These are phyloP conservation scores for Wickerhamomyces xylosicus DNA, from an alignment of 805 yeast species.

Conservation along the genomic window DNA sequence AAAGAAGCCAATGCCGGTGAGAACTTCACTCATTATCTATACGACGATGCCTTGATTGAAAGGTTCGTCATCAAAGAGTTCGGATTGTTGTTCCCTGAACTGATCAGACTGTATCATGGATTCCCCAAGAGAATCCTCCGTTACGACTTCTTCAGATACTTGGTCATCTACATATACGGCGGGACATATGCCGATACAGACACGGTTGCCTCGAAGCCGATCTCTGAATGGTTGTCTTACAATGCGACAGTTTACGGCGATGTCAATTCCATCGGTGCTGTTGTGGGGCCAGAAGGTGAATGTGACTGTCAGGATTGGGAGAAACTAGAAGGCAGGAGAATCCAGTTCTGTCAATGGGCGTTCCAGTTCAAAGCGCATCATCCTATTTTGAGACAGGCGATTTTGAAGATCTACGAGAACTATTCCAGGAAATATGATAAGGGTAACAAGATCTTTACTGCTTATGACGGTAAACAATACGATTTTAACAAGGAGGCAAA, in stretches of 20 bases:
- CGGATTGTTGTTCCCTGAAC: constrained; percentile 34
- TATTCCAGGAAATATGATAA: constrained; percentile 30
- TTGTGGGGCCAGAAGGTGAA: constrained; percentile 44
- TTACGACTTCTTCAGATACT: constrained; percentile 47
- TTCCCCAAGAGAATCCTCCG: constrained; percentile 44
- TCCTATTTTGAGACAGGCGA: constrained; percentile 44
- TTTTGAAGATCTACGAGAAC: constrained; percentile 41
- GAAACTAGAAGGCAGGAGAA: constrained; percentile 33
- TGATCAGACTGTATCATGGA: constrained; percentile 36
- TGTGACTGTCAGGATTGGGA: constrained; percentile 42
- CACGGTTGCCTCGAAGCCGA: constrained; percentile 42
- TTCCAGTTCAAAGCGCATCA: constrained; percentile 52
- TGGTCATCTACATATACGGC: constrained; percentile 39
- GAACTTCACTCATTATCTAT: constrained; percentile 10
- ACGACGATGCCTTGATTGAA: constrained; percentile 29
- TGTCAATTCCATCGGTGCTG: constrained; percentile 36
- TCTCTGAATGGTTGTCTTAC: constrained; percentile 46
- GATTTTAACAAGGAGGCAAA: constrained; percentile 40
- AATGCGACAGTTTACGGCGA: constrained; percentile 6
- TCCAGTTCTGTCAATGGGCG: constrained; percentile 54
- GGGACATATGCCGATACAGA: constrained; percentile 56
- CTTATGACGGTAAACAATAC: constrained; percentile 18
- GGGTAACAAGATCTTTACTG: constrained; percentile 17
- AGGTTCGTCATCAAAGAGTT: constrained; percentile 27
- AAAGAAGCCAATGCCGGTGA: background rate